These are phyloP conservation scores for Xanthoparmelia taractica DNA, from an alignment of 495 filamentous ascomycete species.

Conservation along the genomic window DNA sequence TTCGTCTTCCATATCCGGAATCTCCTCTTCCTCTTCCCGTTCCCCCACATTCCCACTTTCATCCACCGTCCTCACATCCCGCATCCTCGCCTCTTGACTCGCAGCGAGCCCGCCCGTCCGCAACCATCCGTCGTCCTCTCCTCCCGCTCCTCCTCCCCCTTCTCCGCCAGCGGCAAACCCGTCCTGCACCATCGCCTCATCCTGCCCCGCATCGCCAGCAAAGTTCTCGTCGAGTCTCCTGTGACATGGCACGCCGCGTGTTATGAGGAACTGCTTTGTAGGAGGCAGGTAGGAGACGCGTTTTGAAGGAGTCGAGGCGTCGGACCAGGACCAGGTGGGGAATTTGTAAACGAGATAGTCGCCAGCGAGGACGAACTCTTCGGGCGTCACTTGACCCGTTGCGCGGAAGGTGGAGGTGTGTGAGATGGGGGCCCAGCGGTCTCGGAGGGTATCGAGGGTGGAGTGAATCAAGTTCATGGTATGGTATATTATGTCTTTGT, in stretches of 20 bases:
- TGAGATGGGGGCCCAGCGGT: constrained; percentile 78
- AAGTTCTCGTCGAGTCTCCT: constrained; percentile 88
- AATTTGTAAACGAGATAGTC: constrained; percentile 99
- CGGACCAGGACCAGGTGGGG: constrained; percentile 96
- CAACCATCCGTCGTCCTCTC: constrained; percentile 85
- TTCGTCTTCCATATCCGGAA: constrained; percentile 97
- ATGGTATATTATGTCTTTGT: neutral
- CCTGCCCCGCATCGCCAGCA: constrained; percentile 73
- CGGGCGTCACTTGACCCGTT: constrained; percentile 92
- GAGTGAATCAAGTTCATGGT: constrained; percentile 15
- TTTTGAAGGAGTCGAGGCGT: constrained; percentile 68
- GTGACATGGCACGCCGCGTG: constrained; percentile 87
- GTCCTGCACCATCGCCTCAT: constrained; percentile 76
- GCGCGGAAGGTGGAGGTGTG: constrained; percentile 88
- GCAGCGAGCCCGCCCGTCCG: constrained; percentile 55
- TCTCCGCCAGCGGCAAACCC: constrained; percentile 50
- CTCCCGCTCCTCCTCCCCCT: constrained; percentile 42
- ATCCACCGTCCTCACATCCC: constrained; percentile 79
- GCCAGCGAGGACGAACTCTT: constrained; percentile 91
- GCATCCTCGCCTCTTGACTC: constrained; percentile 63
- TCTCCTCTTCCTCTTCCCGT: constrained; percentile 76
- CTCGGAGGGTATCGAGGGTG: constrained; percentile 74
- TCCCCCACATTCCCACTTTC: constrained; percentile 66
- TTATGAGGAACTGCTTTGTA: constrained; percentile 93
- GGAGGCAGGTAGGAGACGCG: constrained; percentile 75